Base-by-base conservation (phyloP, 257 asterid species). In the Solanum pinnatisectum region DNA sequence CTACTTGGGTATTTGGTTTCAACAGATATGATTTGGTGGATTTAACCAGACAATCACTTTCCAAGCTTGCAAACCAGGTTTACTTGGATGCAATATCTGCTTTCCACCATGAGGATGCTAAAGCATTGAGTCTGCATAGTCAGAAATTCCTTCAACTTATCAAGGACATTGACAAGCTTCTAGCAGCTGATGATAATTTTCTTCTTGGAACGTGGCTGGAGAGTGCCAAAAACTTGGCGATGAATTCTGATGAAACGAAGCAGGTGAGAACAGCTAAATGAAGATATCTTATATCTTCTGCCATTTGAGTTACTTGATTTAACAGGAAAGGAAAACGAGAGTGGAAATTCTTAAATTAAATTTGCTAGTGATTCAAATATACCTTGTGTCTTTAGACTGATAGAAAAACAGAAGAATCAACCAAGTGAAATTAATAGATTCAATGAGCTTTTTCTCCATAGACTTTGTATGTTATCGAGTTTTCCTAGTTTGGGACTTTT, bases 11-110 rank as follows among this genome's bases (percentile, higher is more conserved):
- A 74, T 84, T 44, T 88, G 59, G 76, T 76, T 35, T 86, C 67
- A 85, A 89, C 93, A 96, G 99, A 94, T 97, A 97, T 63, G 99
- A 97, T 92, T 94, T 97, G 95, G 99, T 97, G 25, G 99, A 97
- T 93, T 91, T 97, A 91, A 93, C 98, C 13, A 92, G 98, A 89
- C 99, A 97, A 85, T 88, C 96, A 16, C 96, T 97, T 60, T 97
- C 99, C 81, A 97, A 97, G 94, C 94, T 96, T 65, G 99, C 98
- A 79, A 97, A 97, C 86, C 95, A 95, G 92, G 97, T 95, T 10
- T 97, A 96, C 89, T 85, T 97, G 92, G 93, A 90, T 22, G 98
- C 98, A 79, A 89, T 96, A 81, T 68, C 90, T 77, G 98, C 98
- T 87, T 97, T 89, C 91, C 90, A 77, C 86, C 92, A 89, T 42